phyloP scores from a whole-genome alignment of 495 filamentous ascomycete genomes.

The Hypoxylon perforatum region DNA sequence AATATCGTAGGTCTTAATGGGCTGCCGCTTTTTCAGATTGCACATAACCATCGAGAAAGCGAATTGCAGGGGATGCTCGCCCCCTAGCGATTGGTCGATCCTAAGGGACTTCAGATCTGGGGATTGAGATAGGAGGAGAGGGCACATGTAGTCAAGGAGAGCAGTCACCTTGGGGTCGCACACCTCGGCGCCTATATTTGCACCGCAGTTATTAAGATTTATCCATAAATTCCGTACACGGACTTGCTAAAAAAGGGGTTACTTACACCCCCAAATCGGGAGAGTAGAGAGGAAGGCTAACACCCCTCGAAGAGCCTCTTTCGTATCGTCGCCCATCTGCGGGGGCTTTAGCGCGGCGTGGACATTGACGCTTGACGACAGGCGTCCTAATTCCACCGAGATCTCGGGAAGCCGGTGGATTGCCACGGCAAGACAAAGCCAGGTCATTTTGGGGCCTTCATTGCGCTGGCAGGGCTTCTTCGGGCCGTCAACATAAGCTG shows the following conservation, averaged over 20 bases:
- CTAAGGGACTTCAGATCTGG: not conserved
- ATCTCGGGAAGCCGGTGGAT: conserved; percentile 13
- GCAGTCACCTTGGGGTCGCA: conserved; percentile 4
- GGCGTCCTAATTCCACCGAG: conserved; percentile 3
- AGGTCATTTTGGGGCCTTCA: conserved; percentile 22
- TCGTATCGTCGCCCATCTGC: conserved; percentile 13
- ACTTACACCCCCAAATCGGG: conserved; percentile 39
- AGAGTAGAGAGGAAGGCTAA: conserved; percentile 31
- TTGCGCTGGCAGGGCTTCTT: conserved; percentile 28
- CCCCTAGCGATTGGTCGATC: conserved; percentile 3
- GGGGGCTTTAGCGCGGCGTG: not conserved
- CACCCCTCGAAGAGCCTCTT: conserved; percentile 18
- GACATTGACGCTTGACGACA: conserved; percentile 13
- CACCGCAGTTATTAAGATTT: not conserved
- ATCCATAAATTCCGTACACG: not conserved
- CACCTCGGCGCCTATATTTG: conserved; percentile 7
- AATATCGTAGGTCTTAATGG: not conserved
- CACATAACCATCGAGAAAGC: conserved; percentile 25
- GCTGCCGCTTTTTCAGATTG: conserved; percentile 13
- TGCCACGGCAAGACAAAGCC: conserved; percentile 34
- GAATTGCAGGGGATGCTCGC: conserved; percentile 23
- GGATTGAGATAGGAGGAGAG: conserved; percentile 3
- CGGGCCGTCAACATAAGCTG: conserved; percentile 22
- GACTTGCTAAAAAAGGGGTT: not conserved
- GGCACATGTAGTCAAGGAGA: conserved; percentile 15